A percentile compares a stretch with the other conserved stretches of the same genome.
Evolutionary conservation across 1,284 basidiomycete genomes (phyloP).

Genomic region (Tylopilus sp.): DNA sequence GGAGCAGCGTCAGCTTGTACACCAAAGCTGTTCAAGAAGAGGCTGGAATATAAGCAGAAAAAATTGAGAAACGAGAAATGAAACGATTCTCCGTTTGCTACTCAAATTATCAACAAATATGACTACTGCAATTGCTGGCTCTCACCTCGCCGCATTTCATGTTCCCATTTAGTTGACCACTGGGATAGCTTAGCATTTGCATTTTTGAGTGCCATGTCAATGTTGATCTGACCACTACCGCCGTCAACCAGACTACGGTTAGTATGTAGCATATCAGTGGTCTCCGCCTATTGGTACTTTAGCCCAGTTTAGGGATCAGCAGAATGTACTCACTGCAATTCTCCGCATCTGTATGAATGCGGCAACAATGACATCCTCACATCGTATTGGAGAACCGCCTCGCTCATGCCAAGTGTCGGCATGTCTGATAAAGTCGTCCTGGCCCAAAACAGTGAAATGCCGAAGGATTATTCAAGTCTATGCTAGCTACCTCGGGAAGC

Average conservation of each 20-base stretch:
- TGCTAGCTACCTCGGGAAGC: slow-evolving; percentile 56
- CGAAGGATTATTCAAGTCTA: slow-evolving; percentile 1
- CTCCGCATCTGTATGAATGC: slow-evolving; percentile 70
- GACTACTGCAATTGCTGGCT: background rate
- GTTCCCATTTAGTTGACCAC: slow-evolving; percentile 65
- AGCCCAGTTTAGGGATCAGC: slow-evolving; percentile 1
- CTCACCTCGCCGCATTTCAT: slow-evolving; percentile 64
- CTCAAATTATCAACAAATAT: slow-evolving; percentile 10
- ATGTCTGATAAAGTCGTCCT: slow-evolving; percentile 65
- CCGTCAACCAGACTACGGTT: slow-evolving; percentile 44
- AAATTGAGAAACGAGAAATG: slow-evolving; percentile 67
- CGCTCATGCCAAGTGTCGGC: slow-evolving; percentile 65
- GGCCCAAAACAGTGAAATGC: slow-evolving; percentile 11
- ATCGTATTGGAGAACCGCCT: slow-evolving; percentile 50
- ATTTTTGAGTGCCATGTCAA: slow-evolving; percentile 62
- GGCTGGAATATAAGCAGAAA: slow-evolving; percentile 68
- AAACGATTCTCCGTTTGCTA: slow-evolving; percentile 64
- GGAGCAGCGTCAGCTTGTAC: slow-evolving; percentile 57
- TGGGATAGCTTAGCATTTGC: slow-evolving; percentile 65
- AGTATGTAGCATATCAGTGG: slow-evolving; percentile 65
- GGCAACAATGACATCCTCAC: slow-evolving; percentile 73
- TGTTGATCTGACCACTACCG: slow-evolving; percentile 57
- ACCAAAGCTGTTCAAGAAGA: slow-evolving; percentile 79
- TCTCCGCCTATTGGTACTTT: slow-evolving; percentile 52
- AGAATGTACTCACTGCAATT: slow-evolving; percentile 54